A percentile compares a stretch with the other conserved stretches of the same genome.
These are phyloP conservation scores for Cinnamomum chago DNA, from an alignment of 164 flowering plant genomes.

Conservation along the genomic window DNA sequence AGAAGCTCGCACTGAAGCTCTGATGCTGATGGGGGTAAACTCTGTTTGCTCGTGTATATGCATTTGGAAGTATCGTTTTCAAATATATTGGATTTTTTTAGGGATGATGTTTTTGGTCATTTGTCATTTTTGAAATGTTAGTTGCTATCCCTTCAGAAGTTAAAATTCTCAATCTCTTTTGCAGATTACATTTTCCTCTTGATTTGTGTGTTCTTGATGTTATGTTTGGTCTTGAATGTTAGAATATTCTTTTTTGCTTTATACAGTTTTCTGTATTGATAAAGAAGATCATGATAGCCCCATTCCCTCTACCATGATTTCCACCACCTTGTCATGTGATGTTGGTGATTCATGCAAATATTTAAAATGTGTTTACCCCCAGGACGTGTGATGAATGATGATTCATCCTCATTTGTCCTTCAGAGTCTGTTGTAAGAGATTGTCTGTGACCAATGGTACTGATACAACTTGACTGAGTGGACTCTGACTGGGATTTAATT, in stretches of 20 bases:
- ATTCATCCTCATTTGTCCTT: too few relatives aligned
- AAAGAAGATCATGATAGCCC: neutral
- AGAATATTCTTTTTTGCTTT: neutral
- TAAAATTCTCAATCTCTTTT: neutral
- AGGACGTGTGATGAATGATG: too few relatives aligned
- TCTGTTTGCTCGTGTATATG: neutral
- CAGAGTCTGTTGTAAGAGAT: too few relatives aligned
- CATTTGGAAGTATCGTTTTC: neutral
- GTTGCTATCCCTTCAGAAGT: neutral
- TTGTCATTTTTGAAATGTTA: neutral
- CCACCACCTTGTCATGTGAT: neutral
- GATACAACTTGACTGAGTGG: too few relatives aligned
- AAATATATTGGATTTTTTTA: neutral
- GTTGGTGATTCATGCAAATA: too few relatives aligned
- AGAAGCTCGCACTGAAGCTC: constrained; percentile 98
- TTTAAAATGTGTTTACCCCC: too few relatives aligned
- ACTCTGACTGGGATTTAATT: too few relatives aligned
- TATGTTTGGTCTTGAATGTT: neutral
- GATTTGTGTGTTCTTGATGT: neutral
- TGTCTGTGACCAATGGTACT: too few relatives aligned
- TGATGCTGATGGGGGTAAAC: constrained; percentile 86
- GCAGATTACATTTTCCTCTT: neutral
- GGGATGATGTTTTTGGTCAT: neutral
- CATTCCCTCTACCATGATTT: neutral
- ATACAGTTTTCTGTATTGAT: too few relatives aligned